phyloP scores from a whole-genome alignment of 345 rosid genomes.

The Erysimum cheiranthoides region DNA sequence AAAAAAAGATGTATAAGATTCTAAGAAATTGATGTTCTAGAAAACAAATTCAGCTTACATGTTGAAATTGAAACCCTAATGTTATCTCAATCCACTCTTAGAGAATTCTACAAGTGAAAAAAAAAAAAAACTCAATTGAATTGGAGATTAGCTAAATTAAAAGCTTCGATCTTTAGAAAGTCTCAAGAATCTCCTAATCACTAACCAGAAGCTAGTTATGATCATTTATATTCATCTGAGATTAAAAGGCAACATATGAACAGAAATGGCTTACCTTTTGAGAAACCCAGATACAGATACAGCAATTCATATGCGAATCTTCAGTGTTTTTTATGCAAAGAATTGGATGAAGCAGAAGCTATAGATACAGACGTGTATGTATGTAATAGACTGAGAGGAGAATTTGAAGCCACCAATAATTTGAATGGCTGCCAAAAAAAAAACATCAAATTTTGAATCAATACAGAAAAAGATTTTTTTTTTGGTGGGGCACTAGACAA shows the following conservation, averaged over 20 bases:
- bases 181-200: slow-evolving; percentile 7
- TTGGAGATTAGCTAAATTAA: neutral
- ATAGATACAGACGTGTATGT: neutral
- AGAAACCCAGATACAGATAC: slow-evolving; percentile 20
- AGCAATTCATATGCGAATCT: neutral
- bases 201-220: neutral
- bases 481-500: neutral
- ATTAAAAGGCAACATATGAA: neutral
- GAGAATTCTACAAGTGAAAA: neutral
- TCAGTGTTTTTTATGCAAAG: neutral
- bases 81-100: neutral
- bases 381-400: neutral
- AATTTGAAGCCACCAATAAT: slow-evolving; percentile 62
- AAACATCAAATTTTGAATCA: slow-evolving; percentile 25
- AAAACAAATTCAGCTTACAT: neutral
- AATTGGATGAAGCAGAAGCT: slow-evolving; percentile 17
- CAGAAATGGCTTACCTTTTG: slow-evolving; percentile 28
- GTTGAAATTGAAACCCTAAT: slow-evolving; percentile 15
- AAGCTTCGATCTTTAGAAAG: slow-evolving; percentile 5
- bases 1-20: neutral
- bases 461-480: neutral
- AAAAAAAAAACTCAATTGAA: neutral
- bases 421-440: slow-evolving; percentile 59
- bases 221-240: neutral
- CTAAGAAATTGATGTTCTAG: neutral